These are phyloP conservation scores for Lentinula lateritia DNA, from an alignment of 768 basidiomycete genomes.

Conservation along the genomic window DNA sequence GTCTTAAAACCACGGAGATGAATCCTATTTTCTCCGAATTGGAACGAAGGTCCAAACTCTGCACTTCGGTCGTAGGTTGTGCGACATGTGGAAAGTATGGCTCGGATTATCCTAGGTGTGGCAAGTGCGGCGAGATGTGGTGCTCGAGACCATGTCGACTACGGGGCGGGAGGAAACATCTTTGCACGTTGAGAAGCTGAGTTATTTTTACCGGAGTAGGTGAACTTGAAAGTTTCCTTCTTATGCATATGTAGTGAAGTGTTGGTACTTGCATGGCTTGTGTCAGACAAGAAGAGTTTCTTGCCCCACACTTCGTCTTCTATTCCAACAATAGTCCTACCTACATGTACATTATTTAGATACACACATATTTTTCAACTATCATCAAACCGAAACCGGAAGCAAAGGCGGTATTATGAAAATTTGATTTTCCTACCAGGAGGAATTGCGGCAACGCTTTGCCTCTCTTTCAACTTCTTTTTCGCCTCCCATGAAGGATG, in stretches of 20 bases:
- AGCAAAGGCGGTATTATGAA: constrained; percentile 15
- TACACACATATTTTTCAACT: not conserved
- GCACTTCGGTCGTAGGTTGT: constrained; percentile 32
- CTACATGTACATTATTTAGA: not conserved
- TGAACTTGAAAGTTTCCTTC: not conserved
- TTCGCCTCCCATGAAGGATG: constrained; percentile 99
- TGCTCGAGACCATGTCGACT: constrained; percentile 60
- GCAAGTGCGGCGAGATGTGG: constrained; percentile 55
- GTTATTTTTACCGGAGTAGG: not conserved
- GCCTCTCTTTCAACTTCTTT: constrained; percentile 68
- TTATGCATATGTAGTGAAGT: not conserved
- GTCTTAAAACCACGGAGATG: constrained; percentile 16
- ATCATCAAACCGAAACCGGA: not conserved
- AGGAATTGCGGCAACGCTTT: constrained; percentile 54
- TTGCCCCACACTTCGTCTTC: not conserved
- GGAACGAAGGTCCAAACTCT: constrained; percentile 49
- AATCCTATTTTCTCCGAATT: constrained; percentile 46
- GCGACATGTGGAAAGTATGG: constrained; percentile 50
- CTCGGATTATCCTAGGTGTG: constrained; percentile 55
- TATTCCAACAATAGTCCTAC: not conserved
- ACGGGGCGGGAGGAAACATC: constrained; percentile 45
- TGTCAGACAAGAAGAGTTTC: not conserved
- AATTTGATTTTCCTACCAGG: constrained; percentile 82
- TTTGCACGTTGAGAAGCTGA: constrained; percentile 22
- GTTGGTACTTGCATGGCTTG: not conserved